Percentiles rank a stretch among this genome's conserved stretches.
Conservation (phyloP, 495 filamentous ascomycete species). For the Lasiosphaeria hispida region DNA sequence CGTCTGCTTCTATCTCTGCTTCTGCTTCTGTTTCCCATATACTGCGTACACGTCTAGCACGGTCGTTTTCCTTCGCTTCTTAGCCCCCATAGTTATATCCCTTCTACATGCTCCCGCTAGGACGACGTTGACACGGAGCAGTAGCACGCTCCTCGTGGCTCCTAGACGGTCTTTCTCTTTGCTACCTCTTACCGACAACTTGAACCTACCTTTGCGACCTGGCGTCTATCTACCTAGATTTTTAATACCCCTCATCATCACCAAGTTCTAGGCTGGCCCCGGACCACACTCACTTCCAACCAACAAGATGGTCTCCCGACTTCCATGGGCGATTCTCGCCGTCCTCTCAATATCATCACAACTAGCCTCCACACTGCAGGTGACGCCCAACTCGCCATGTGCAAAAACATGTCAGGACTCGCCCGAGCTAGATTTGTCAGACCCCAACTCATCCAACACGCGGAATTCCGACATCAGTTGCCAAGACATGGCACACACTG, state of each 20-base stretch:
- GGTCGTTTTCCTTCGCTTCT: background rate
- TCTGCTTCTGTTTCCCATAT: too few species aligned
- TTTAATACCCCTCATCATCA: background rate
- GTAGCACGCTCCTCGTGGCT: background rate
- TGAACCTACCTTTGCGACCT: background rate
- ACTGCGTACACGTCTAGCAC: too few species aligned
- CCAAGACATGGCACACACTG: slow-evolving; percentile 37
- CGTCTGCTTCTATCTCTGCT: slow-evolving; percentile 1
- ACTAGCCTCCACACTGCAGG: slow-evolving; percentile 39
- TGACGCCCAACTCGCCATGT: slow-evolving; percentile 53
- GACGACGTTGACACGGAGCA: slow-evolving; percentile 8
- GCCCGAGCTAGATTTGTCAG: slow-evolving; percentile 36
- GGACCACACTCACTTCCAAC: slow-evolving; percentile 8
- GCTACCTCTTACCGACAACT: background rate
- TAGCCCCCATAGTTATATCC: background rate
- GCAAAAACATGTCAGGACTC: slow-evolving; percentile 45
- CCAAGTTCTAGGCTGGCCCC: slow-evolving; percentile 23
- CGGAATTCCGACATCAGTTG: slow-evolving; percentile 46
- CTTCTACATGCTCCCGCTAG: background rate
- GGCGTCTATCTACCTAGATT: slow-evolving; percentile 13
- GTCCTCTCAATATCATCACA: slow-evolving; percentile 24
- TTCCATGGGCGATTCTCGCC: slow-evolving; percentile 10
- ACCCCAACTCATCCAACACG: slow-evolving; percentile 45
- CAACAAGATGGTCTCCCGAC: background rate
- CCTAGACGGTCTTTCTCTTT: slow-evolving; percentile 1